Conservation (phyloP, 2,329 filamentous ascomycete species). For the Geosmithia flava region DNA sequence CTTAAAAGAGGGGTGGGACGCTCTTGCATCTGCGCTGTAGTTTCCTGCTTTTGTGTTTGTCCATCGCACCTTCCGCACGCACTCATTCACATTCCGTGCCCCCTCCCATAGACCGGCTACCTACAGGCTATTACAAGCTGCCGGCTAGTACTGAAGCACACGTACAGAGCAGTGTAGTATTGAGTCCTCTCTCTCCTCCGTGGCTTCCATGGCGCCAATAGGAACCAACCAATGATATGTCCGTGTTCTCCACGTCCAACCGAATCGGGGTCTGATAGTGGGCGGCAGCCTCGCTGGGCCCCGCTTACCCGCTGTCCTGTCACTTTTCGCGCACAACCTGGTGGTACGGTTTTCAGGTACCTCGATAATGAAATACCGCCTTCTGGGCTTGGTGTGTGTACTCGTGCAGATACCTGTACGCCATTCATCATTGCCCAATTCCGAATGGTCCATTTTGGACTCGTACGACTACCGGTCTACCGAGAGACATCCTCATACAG, state of each 20-base stretch:
- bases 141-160: no score
- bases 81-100: no score
- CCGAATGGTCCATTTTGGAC: no score
- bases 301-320: not conserved
- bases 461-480: no score
- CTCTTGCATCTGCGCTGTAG: not conserved
- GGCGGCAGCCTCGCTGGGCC: conserved; percentile 1
- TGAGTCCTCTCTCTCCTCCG: not conserved
- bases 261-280: not conserved
- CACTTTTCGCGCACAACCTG: not conserved
- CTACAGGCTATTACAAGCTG: no score
- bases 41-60: not conserved
- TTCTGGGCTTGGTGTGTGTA: not conserved
- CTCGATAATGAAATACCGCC: not conserved
- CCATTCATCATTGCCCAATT: no score
- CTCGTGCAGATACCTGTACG: not conserved
- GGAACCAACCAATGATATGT: not conserved
- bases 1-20: not conserved
- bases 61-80: not conserved
- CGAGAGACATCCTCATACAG: no score
- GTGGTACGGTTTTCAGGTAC: not conserved
- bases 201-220: not conserved
- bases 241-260: not conserved
- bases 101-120: no score
- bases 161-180: not conserved